Conservation (phyloP, 1,139 yeast genomes). For the Yarrowia galli region DNA sequence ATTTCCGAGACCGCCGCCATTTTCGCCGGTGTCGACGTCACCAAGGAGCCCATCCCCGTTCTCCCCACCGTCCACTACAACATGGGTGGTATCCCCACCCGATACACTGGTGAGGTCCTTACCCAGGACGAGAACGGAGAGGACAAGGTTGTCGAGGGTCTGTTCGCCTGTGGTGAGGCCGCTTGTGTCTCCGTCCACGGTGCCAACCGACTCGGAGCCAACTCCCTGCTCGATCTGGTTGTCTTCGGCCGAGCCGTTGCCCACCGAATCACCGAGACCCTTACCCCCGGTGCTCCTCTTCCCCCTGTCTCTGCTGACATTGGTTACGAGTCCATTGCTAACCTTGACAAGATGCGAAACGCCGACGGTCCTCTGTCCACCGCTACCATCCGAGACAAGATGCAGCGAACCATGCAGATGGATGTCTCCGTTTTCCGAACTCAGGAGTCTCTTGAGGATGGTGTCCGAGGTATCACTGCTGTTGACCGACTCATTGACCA, state of each 20-base stretch:
- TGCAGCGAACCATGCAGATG: constrained; percentile 96
- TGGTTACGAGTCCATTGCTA: constrained; percentile 88
- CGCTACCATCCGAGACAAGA: constrained; percentile 85
- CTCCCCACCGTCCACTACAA: constrained; percentile 98
- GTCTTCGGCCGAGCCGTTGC: constrained; percentile 99
- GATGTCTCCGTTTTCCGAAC: constrained; percentile 98
- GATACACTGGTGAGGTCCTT: constrained; percentile 94
- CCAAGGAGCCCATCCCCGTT: constrained; percentile 98
- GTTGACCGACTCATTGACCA: constrained; percentile 77
- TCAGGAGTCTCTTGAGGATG: constrained; percentile 89
- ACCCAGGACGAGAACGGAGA: constrained; percentile 86
- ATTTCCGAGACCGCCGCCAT: constrained; percentile 98
- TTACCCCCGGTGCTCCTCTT: constrained; percentile 89
- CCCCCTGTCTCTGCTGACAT: constrained; percentile 80
- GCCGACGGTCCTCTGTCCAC: constrained; percentile 84
- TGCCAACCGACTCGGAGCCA: constrained; percentile 99
- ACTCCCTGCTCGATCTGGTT: constrained; percentile 95
- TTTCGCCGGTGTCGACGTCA: constrained; percentile 99
- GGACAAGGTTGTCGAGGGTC: constrained; percentile 91
- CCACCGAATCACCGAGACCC: constrained; percentile 83
- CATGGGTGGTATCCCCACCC: constrained; percentile 99
- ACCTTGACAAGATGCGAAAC: constrained; percentile 86
- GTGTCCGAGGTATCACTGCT: constrained; percentile 78
- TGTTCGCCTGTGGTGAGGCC: constrained; percentile 98
- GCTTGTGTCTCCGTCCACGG: constrained; percentile 99